Conservation (phyloP, 1,284 basidiomycete genomes). For the Wallemia mellicola region DNA sequence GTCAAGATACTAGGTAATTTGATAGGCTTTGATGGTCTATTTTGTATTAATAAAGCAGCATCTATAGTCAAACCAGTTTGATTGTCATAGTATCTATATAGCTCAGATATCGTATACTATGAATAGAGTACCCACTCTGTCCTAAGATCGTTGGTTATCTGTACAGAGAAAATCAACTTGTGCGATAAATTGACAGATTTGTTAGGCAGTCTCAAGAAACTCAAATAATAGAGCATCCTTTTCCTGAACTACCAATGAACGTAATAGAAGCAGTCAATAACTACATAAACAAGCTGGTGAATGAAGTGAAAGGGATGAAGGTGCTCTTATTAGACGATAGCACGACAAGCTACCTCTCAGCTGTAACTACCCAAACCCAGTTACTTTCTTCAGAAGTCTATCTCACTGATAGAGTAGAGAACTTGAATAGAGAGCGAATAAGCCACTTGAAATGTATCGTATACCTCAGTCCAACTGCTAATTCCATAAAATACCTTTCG, state of each 20-base stretch:
- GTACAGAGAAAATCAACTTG: neutral
- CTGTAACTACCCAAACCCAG: conserved; percentile 53
- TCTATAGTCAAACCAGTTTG: neutral
- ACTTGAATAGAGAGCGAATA: conserved; percentile 58
- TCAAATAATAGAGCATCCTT: neutral
- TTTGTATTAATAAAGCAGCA: neutral
- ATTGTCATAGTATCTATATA: neutral
- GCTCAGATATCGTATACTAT: too few relatives aligned
- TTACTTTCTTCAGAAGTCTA: conserved; percentile 91
- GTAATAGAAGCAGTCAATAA: conserved; percentile 79
- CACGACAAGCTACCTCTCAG: conserved; percentile 76
- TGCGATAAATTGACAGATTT: neutral
- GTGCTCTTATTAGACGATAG: conserved; percentile 95
- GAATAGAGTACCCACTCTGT: too few relatives aligned
- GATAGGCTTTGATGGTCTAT: too few relatives aligned
- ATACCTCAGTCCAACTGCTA: conserved; percentile 51
- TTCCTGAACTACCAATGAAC: conserved; percentile 32
- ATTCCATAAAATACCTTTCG: conserved; percentile 52
- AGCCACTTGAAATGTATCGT: conserved; percentile 90
- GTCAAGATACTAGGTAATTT: too few relatives aligned
- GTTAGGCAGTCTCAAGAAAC: too few relatives aligned
- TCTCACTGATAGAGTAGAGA: conserved; percentile 88
- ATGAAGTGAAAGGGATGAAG: conserved; percentile 69
- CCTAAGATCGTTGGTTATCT: neutral
- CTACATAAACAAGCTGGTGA: conserved; percentile 72